Percentiles rank a stretch among this genome's conserved stretches.
Evolutionary conservation across 371 early-diverging fungal species (phyloP).

Genomic region (Mortierella sp.): DNA sequence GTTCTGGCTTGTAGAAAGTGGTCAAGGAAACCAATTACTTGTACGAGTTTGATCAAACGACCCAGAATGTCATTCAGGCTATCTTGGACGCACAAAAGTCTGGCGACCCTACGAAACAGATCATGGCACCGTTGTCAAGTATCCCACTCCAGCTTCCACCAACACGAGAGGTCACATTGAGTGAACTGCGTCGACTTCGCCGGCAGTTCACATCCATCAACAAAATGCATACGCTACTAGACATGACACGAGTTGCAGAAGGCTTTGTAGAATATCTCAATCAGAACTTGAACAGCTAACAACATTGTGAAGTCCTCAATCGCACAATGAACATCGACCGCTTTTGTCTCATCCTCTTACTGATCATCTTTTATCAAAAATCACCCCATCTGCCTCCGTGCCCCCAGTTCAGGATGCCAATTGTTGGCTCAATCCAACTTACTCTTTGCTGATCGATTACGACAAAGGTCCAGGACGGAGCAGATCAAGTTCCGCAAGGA

Average conservation of each 20-base stretch:
- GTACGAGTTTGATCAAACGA: constrained; percentile 87
- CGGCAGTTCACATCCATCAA: constrained; percentile 91
- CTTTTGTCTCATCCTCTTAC: no score
- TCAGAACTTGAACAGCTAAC: constrained; percentile 66
- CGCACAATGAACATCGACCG: no score
- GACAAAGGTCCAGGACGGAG: no score
- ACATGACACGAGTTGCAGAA: constrained; percentile 77
- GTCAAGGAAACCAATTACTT: constrained; percentile 90
- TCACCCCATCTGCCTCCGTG: no score
- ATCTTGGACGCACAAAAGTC: constrained; percentile 83
- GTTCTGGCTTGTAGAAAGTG: constrained; percentile 68
- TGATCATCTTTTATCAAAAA: no score
- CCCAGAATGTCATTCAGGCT: constrained; percentile 82
- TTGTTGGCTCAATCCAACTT: no score
- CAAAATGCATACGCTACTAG: constrained; percentile 79
- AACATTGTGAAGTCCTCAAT: no score
- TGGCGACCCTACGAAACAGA: constrained; percentile 67
- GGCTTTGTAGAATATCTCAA: constrained; percentile 92
- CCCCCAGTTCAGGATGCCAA: no score
- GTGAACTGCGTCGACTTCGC: constrained; percentile 84
- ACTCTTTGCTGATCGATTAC: no score
- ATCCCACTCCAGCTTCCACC: constrained; percentile 66
- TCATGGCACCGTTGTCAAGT: constrained; percentile 71
- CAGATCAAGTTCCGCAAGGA: constrained; percentile 88
- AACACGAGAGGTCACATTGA: constrained; percentile 75